Base-by-base conservation (phyloP, 495 filamentous ascomycete species). In the Chaetomium tenue region DNA sequence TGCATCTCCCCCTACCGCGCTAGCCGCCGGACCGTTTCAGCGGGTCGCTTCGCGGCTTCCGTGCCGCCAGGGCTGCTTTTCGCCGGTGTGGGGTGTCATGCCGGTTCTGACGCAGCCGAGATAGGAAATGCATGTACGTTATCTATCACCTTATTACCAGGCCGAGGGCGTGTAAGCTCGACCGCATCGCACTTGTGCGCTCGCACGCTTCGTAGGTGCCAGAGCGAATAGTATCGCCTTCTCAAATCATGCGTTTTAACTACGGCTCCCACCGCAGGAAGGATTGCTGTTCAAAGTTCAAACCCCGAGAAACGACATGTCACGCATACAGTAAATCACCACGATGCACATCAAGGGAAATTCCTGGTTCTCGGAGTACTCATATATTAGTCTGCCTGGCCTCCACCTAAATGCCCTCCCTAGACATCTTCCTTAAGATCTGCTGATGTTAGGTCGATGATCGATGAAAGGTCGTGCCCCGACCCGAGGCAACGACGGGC, bases 361-460 rank as follows among this genome's bases (percentile, higher is more conserved):
- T 16, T 28, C 16, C 26, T 22, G n/a, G n/a, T 12, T 55, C n/a
- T 68, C 66, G 56, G 66, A 33, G 65, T 71, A 64, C 65, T 72
- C 65, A 59, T 72, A 70, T 72, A 72, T 71, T 40, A 8, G 40
- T 60, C 65, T 66, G 53, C 59, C 64, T 48, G 54, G 63, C 63
- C 63, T 70, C 58, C 64, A 63, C 65, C 52, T 71, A 72, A 42
- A 68, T 69, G 50, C 20, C 63, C 52, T 39, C 26, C 57, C 63
- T 62, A 57, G 61, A 68, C 66, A 69, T 63, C 69, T 60, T 33
- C 63, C 60, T 50, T 63, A 64, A 64, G 58, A 74, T 71, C 47
- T 66, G 61, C 28, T 66, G 60, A 61, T 59, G 44, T n/a, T 23
- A 46, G 42, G 59, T 33, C 39, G 61, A 65, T 53, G 30, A 8